phyloP scores from a whole-genome alignment of 257 asterid species.

The Solanum verrucosum region DNA sequence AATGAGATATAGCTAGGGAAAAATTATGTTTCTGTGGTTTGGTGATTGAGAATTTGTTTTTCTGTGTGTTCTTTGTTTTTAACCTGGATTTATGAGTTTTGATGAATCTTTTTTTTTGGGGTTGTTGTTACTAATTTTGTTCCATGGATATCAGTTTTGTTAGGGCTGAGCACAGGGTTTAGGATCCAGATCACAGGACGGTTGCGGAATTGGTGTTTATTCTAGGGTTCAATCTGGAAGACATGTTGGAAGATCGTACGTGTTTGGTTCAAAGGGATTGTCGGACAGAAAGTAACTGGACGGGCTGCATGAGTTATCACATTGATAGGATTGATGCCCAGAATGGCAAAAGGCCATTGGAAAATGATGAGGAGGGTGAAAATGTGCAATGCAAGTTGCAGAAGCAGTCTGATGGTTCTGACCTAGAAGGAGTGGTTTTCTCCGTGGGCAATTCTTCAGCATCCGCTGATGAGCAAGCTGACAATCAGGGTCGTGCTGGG shows the following conservation, averaged over 20 bases:
- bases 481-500: background rate
- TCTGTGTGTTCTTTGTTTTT: background rate
- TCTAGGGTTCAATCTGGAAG: conserved; percentile 29
- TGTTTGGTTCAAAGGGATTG: conserved; percentile 66
- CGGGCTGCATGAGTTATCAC: conserved; percentile 44
- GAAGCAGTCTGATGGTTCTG: conserved; percentile 25
- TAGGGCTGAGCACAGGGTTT: conserved; percentile 9
- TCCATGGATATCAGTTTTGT: conserved; percentile 16
- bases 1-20: background rate
- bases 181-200: conserved; percentile 1
- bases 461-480: background rate
- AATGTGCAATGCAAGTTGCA: conserved; percentile 21
- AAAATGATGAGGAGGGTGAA: conserved; percentile 34
- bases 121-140: conserved; percentile 6
- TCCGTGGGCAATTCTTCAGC: conserved; percentile 21
- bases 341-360: conserved; percentile 48
- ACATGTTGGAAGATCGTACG: conserved; percentile 73
- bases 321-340: conserved; percentile 35
- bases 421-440: conserved; percentile 8
- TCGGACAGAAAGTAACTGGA: conserved; percentile 50
- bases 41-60: background rate
- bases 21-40: background rate
- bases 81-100: background rate
- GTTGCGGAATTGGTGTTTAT: conserved; percentile 9
- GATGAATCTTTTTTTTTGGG: background rate